A percentile compares a stretch with the other conserved stretches of the same genome.
These are phyloP conservation scores for Parafenestella ontariensis DNA, from an alignment of 2,329 filamentous ascomycete species.

Conservation along the genomic window DNA sequence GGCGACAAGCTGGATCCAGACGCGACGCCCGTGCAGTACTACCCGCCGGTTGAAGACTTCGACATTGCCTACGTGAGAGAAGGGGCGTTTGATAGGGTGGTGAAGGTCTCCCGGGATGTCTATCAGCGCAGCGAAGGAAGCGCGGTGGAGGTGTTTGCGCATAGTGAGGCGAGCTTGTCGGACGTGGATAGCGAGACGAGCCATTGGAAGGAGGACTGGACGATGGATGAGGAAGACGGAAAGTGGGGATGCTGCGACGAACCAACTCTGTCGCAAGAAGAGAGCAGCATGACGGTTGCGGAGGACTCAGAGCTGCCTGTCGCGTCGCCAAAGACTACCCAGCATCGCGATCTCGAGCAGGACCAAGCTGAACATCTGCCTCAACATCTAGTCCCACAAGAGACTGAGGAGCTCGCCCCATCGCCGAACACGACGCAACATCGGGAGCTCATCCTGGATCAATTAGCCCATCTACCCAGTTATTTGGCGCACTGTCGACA, in stretches of 20 bases:
- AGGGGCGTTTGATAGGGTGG: neutral
- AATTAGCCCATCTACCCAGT: neutral
- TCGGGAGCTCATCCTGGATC: neutral
- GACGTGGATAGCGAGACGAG: neutral
- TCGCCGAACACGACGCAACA: neutral
- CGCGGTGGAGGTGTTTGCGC: too few relatives aligned
- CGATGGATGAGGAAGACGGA: neutral
- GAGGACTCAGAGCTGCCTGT: neutral
- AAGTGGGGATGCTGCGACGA: neutral
- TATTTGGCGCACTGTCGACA: too few relatives aligned
- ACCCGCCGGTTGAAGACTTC: neutral
- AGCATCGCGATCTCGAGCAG: conserved; percentile 5
- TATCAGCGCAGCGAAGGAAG: neutral
- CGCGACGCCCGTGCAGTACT: neutral
- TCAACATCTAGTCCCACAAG: neutral
- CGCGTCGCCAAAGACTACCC: neutral
- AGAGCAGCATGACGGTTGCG: neutral
- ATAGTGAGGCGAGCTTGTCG: too few relatives aligned
- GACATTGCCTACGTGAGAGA: neutral
- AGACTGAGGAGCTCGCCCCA: neutral
- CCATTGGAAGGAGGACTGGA: neutral
- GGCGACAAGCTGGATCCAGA: neutral
- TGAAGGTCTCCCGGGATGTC: neutral
- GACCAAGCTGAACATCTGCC: neutral
- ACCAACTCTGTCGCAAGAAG: neutral